Evolutionary conservation across 2,329 filamentous ascomycete genomes (phyloP).

Genomic region (Bimuria novae-zelandiae): DNA sequence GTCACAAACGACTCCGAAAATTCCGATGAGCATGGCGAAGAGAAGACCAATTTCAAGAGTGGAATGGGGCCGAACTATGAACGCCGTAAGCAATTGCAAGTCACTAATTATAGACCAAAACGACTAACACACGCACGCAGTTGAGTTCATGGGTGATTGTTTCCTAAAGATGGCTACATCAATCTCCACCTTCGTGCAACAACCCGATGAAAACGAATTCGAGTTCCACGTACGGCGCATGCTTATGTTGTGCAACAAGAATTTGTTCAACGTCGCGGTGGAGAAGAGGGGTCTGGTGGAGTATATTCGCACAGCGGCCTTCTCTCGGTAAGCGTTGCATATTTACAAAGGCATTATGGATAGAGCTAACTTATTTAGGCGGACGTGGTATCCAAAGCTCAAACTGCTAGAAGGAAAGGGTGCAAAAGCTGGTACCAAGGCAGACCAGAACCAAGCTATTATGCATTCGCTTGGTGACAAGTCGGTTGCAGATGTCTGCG

Average conservation of each 20-base stretch:
- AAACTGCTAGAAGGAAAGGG: constrained; percentile 74
- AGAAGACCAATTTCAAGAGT: constrained; percentile 73
- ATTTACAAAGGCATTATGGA: too few species aligned
- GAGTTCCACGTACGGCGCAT: constrained; percentile 90
- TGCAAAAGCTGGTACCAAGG: constrained; percentile 57
- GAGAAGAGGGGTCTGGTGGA: constrained; percentile 66
- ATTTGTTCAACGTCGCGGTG: constrained; percentile 75
- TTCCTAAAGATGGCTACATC: constrained; percentile 97
- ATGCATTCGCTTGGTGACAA: constrained; percentile 81
- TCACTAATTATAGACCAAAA: not conserved
- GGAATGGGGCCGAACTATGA: constrained; percentile 91
- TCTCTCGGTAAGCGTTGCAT: constrained; percentile 71
- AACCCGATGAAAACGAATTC: constrained; percentile 79
- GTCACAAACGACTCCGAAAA: constrained; percentile 93
- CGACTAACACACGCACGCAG: not conserved
- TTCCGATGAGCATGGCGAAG: constrained; percentile 69
- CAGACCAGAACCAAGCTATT: constrained; percentile 51
- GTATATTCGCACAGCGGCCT: constrained; percentile 81
- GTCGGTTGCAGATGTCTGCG: constrained; percentile 90
- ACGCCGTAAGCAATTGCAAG: not conserved
- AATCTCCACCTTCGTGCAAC: constrained; percentile 78
- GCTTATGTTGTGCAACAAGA: constrained; percentile 88
- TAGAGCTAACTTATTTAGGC: constrained; percentile 49
- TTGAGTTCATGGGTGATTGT: constrained; percentile 87
- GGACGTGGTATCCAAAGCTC: constrained; percentile 87